Base-by-base conservation (phyloP, 2,329 filamentous ascomycete species). In the Apiospora arundinis region DNA sequence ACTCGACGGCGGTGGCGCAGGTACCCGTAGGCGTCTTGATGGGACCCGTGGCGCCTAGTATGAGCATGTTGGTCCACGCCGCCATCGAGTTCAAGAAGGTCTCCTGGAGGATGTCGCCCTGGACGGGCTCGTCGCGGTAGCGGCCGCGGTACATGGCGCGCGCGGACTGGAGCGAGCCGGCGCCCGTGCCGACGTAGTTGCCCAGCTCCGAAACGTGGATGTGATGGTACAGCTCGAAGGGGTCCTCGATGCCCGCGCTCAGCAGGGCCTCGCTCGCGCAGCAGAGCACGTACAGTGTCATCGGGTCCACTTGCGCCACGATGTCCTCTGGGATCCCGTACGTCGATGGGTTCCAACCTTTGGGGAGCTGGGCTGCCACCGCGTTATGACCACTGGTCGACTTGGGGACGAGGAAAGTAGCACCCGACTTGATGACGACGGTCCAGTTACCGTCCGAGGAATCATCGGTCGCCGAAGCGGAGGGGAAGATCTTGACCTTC, bases 81-180 rank as follows among this genome's bases (percentile, higher is more conserved):
- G 94, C 92, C 95, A 98, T 98, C 70, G 96, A 98, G 88, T 99
- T 99, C 89, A 99, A 98, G 88, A 99, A 99, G 16, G 96, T 98
- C 84, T 99, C 96, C 81, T 98, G 96, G 18, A 99, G 89, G 80
- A 99, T 97, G 80, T 99, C 96, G 85, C 98, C 98, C 84, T 98
- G 96, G 68, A 98, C 44, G 1, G 49, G 49, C 16, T 18, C 90
- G 70, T 95, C 95, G 86, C 95, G 96, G 85, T 99, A 98, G 72
- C 96, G 93, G 82, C 97, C 95, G 83, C 95, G 96, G 88, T 98
- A 97, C 95, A 99, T 98, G 77, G 95, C 95, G 78, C 94, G 92
- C 75, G 98, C 89, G 77, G 96, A 95, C 77, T 90, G 90, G 73
- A 94, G 92, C 84, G 96, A 96, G 88, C 96, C 96, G 86, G 98